Evolutionary conservation across 2,329 filamentous ascomycete species (phyloP).

Genomic region (Drechslera avenae): DNA sequence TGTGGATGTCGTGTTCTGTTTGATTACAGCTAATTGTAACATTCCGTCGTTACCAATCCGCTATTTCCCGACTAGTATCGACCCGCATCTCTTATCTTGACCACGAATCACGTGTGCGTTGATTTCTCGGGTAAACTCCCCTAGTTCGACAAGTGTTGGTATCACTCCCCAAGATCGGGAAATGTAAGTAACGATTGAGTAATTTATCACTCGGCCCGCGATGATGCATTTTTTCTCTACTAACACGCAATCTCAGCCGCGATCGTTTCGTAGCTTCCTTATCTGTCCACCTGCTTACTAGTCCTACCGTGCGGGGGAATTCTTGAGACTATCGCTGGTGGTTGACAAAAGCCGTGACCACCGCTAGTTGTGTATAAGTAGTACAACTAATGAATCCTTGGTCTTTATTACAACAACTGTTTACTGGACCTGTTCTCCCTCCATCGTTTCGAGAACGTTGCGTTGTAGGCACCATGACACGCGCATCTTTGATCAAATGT

Average conservation of each 20-base stretch:
- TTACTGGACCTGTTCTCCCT: slow-evolving; percentile 13
- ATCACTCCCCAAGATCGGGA: not conserved
- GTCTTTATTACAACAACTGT: slow-evolving; percentile 6
- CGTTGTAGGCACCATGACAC: slow-evolving; percentile 27
- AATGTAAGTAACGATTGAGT: not conserved
- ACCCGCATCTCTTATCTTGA: slow-evolving; percentile 9
- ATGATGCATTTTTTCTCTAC: slow-evolving; percentile 7
- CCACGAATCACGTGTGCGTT: too few species aligned
- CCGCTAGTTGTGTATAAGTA: slow-evolving; percentile 15
- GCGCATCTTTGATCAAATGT: slow-evolving; percentile 23
- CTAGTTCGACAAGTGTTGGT: not conserved
- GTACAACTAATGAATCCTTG: slow-evolving; percentile 8
- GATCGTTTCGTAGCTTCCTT: slow-evolving; percentile 8
- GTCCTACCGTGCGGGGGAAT: slow-evolving; percentile 5
- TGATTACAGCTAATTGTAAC: too few species aligned
- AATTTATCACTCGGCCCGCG: too few species aligned
- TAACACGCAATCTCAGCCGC: slow-evolving; percentile 4
- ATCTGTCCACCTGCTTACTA: slow-evolving; percentile 4
- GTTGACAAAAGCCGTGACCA: not conserved
- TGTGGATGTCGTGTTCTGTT: too few species aligned
- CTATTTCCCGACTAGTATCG: not conserved
- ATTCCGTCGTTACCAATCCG: too few species aligned
- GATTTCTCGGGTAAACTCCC: too few species aligned
- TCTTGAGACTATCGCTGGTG: slow-evolving; percentile 1
- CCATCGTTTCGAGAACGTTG: slow-evolving; percentile 13